Evolutionary conservation across 1,284 basidiomycete genomes (phyloP).

Genomic region (Sporisorium graminicola): DNA sequence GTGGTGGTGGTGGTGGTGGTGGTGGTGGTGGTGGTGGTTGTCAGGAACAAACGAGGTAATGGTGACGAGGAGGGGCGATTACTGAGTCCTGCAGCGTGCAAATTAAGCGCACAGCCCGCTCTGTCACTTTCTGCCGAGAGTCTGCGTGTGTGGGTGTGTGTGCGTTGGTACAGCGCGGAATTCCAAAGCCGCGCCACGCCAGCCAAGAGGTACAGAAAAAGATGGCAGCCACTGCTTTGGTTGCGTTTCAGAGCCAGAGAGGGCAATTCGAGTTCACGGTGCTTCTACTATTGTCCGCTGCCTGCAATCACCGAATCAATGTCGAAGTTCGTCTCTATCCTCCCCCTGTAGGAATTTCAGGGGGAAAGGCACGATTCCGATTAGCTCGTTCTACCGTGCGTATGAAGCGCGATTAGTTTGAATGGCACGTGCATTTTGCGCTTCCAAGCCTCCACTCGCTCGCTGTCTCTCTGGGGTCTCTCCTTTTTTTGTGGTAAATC

Average conservation of each 20-base stretch:
- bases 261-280: constrained; percentile 2
- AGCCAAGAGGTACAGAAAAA: background rate
- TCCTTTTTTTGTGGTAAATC: background rate
- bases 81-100: background rate
- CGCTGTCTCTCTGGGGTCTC: background rate
- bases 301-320: background rate
- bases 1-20: constrained; percentile 7
- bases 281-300: background rate
- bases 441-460: constrained; percentile 29
- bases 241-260: background rate
- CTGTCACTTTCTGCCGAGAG: background rate
- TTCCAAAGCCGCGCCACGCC: background rate
- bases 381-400: constrained; percentile 13
- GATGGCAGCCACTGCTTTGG: background rate
- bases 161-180: background rate
- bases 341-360: background rate
- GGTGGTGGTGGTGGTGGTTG: constrained; percentile 10
- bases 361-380: background rate
- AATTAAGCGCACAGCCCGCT: constrained; percentile 1
- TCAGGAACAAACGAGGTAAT: background rate
- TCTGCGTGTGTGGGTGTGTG: too few relatives aligned
- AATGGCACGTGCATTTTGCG: constrained; percentile 35
- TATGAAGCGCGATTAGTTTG: background rate
- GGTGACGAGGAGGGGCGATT: background rate
- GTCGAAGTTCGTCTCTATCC: background rate